These are phyloP conservation scores for Cantharellus anzutake DNA, from an alignment of 768 basidiomycete genomes.

Conservation along the genomic window DNA sequence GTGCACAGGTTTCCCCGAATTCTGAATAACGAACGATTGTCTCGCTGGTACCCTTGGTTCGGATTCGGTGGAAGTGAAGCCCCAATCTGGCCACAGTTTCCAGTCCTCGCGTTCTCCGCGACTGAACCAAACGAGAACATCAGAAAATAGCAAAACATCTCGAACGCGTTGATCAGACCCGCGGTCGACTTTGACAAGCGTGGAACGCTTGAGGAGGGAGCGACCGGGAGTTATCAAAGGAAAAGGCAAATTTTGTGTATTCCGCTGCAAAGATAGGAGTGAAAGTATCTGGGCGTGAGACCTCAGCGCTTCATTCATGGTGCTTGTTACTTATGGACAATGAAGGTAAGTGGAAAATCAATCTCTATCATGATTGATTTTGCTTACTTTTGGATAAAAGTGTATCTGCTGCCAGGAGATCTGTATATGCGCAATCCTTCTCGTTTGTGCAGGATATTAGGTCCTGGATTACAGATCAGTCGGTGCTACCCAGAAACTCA, in stretches of 20 bases:
- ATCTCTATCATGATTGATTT: background rate
- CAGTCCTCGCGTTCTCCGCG: constrained; percentile 17
- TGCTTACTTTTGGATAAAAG: constrained; percentile 61
- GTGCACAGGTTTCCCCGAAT: too few species aligned
- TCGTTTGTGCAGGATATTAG: constrained; percentile 45
- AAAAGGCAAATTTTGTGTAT: constrained; percentile 56
- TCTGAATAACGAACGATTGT: too few species aligned
- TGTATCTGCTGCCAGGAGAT: constrained; percentile 36
- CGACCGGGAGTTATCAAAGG: constrained; percentile 68
- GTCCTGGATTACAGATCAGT: constrained; percentile 21
- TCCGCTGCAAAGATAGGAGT: constrained; percentile 60
- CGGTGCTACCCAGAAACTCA: background rate
- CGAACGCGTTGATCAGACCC: constrained; percentile 26
- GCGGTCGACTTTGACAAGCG: constrained; percentile 11
- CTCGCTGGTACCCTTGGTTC: too few species aligned
- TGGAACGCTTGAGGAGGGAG: constrained; percentile 42
- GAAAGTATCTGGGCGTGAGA: constrained; percentile 58
- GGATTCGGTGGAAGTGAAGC: background rate
- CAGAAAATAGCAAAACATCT: constrained; percentile 68
- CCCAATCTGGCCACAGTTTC: background rate
- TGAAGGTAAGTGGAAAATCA: background rate
- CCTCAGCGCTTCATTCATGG: constrained; percentile 62
- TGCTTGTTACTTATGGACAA: constrained; percentile 38
- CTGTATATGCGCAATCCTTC: constrained; percentile 47
- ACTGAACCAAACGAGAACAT: constrained; percentile 62